A percentile compares a stretch with the other conserved stretches of the same genome.
Conservation (phyloP, 2,329 filamentous ascomycete genomes). For the Colletotrichum filicis region DNA sequence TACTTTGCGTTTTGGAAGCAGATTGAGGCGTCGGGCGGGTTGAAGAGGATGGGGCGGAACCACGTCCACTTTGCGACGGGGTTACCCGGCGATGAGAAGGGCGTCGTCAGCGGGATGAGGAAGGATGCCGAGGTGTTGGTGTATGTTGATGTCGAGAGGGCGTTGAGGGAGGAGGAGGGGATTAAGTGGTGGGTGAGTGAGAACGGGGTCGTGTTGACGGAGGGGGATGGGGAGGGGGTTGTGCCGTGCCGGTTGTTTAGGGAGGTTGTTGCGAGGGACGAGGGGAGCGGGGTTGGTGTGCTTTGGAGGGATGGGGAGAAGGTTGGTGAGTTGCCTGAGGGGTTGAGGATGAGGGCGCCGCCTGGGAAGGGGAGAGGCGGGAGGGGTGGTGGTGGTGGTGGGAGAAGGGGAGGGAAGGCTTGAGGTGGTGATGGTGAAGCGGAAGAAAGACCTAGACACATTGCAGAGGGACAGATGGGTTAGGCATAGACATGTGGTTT, state of each 20-base stretch:
- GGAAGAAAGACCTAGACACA: neutral
- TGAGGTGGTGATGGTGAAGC: neutral
- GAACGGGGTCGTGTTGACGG: slow-evolving; percentile 79
- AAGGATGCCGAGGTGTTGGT: slow-evolving; percentile 80
- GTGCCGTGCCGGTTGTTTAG: slow-evolving; percentile 76
- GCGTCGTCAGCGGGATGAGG: slow-evolving; percentile 84
- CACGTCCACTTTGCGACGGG: slow-evolving; percentile 92
- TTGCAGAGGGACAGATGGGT: neutral
- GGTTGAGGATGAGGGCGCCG: slow-evolving; percentile 61
- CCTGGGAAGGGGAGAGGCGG: slow-evolving; percentile 59
- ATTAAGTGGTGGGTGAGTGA: slow-evolving; percentile 83
- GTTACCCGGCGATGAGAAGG: slow-evolving; percentile 60
- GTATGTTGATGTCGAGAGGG: slow-evolving; percentile 77
- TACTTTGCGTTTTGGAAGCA: slow-evolving; percentile 82
- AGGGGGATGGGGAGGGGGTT: slow-evolving; percentile 67
- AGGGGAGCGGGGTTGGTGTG: slow-evolving; percentile 58
- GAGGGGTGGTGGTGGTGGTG: slow-evolving; percentile 37
- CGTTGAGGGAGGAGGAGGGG: slow-evolving; percentile 65
- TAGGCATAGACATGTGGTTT: neutral
- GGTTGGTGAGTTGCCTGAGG: slow-evolving; percentile 73
- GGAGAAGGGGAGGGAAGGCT: slow-evolving; percentile 42
- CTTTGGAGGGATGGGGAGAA: slow-evolving; percentile 78
- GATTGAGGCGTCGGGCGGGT: slow-evolving; percentile 81
- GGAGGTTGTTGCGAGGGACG: slow-evolving; percentile 72
- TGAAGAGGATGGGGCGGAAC: slow-evolving; percentile 84